Evolutionary conservation across 176 grass and related monocot species (phyloP).

Genomic region (Phoenix roebelenii): DNA sequence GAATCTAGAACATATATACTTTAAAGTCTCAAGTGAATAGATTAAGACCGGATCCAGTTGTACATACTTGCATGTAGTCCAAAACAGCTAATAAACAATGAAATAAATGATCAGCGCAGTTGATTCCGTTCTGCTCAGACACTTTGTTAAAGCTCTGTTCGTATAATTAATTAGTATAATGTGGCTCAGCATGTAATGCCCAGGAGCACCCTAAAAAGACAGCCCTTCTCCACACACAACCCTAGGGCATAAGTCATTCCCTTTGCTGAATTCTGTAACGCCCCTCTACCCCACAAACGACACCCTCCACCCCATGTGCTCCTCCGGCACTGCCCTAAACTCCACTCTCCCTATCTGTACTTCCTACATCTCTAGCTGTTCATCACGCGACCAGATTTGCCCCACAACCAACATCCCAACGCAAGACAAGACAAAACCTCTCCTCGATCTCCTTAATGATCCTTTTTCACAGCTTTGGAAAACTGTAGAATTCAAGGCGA

Average conservation of each 20-base stretch:
- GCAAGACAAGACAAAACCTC: slow-evolving; percentile 2
- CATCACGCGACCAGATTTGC: neutral
- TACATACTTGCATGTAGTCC: neutral
- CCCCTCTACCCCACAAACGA: no score
- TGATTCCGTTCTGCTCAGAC: slow-evolving; percentile 3
- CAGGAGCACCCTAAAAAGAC: no score
- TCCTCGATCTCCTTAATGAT: neutral
- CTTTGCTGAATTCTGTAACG: no score
- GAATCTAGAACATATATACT: slow-evolving; percentile 5
- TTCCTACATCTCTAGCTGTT: slow-evolving; percentile 5
- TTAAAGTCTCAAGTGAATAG: neutral
- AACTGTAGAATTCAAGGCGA: no score
- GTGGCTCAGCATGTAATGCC: neutral
- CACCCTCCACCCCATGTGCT: slow-evolving; percentile 2
- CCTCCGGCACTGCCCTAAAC: neutral
- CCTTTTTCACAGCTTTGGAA: no score
- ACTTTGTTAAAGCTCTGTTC: neutral
- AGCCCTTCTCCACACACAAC: no score
- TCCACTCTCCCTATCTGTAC: neutral
- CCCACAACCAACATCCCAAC: neutral
- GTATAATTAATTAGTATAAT: neutral
- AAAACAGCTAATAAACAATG: neutral
- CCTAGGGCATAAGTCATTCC: no score
- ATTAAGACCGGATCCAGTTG: neutral
- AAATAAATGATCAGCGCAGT: neutral